These are phyloP conservation scores for Crithidia mellificae DNA, from an alignment of 208 protist species.

Conservation along the genomic window DNA sequence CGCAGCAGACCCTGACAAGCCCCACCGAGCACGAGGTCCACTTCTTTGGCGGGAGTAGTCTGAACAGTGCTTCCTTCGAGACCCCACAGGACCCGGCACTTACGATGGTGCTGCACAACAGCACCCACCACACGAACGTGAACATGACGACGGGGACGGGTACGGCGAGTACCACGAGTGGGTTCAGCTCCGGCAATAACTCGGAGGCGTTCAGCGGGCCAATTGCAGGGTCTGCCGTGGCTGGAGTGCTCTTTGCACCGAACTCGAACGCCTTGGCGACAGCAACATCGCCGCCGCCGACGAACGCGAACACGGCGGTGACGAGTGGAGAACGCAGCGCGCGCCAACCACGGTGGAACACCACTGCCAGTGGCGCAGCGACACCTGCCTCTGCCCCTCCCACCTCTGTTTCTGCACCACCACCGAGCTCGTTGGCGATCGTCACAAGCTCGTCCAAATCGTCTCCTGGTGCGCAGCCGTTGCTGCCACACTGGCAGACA, in stretches of 20 bases:
- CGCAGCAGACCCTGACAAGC: conserved; percentile 4
- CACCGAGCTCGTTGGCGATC: background rate
- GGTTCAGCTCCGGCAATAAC: conserved; percentile 6
- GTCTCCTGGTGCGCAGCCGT: background rate
- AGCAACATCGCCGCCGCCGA: no score
- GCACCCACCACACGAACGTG: no score
- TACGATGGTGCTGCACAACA: background rate
- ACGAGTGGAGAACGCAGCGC: background rate
- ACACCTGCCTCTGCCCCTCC: background rate
- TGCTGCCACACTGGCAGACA: background rate
- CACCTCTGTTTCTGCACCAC: no score
- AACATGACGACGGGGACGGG: background rate
- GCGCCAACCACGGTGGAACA: conserved; percentile 3
- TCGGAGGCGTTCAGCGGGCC: background rate
- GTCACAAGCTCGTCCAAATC: background rate
- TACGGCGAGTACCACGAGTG: background rate
- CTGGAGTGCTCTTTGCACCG: background rate
- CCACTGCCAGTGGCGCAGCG: background rate
- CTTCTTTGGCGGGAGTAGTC: conserved; percentile 10
- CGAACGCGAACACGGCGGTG: background rate
- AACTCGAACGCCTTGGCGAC: background rate
- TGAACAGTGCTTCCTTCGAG: conserved; percentile 4
- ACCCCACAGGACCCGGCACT: conserved; percentile 1
- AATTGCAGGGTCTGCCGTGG: background rate
- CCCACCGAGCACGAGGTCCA: conserved; percentile 4